Conservation (phyloP, 169 alveolate species). For the Theileria annulata region DNA sequence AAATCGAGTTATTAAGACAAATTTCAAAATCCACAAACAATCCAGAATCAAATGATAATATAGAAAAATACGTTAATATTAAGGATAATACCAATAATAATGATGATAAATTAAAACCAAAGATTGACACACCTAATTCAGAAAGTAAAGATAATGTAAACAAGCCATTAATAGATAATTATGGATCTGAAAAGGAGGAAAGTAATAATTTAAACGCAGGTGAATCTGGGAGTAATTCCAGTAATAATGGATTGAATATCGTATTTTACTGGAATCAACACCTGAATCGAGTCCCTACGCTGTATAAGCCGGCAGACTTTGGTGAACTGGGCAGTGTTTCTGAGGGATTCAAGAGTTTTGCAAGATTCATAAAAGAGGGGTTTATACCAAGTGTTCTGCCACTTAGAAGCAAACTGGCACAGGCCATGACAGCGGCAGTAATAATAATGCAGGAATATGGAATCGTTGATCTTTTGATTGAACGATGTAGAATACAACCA, state of each 20-base stretch:
- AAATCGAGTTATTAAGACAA: neutral
- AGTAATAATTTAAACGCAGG: neutral
- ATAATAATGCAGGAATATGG: constrained; percentile 4
- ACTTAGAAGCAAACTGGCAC: neutral
- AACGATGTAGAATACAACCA: constrained; percentile 8
- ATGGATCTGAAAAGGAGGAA: neutral
- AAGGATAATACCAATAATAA: too few species aligned
- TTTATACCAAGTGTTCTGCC: neutral
- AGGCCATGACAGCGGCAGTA: neutral
- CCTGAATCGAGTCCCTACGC: neutral
- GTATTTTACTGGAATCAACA: neutral
- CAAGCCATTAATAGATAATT: too few species aligned
- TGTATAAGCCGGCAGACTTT: neutral
- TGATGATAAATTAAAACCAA: too few species aligned
- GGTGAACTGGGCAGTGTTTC: neutral
- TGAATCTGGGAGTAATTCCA: neutral
- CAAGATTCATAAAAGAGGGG: neutral
- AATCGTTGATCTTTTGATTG: neutral
- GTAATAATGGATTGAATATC: neutral
- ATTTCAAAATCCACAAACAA: neutral
- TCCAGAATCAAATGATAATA: neutral
- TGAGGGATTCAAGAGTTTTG: neutral
- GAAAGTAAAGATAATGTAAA: too few species aligned
- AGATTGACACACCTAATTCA: too few species aligned
- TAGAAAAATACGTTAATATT: too few species aligned